Base-by-base conservation (phyloP, 257 asterid species). In the Nicotiana paniculata region DNA sequence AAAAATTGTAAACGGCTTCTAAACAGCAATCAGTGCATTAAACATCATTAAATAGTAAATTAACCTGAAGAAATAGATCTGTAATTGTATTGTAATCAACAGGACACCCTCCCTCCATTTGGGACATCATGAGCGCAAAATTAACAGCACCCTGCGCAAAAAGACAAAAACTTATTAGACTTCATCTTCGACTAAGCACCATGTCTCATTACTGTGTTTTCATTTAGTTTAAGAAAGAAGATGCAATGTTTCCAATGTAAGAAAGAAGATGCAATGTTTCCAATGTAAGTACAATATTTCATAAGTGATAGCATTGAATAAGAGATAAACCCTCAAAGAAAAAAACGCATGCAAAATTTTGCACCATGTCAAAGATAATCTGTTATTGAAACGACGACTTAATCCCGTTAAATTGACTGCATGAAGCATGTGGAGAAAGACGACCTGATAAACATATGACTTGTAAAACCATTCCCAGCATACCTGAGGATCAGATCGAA, bases 101-200 rank as follows among this genome's bases (percentile, higher is more conserved):
- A 6, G 99, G 99, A 74, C 99, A 96, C 9, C 99, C 99, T 83
- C 99, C 99, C 87, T 96, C 99, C 99, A 96, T 96, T 92, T 96
- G 99, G 78, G 99, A 96, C 99, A 96, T 94, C 99, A 96, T 96
- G 80, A 95, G 97, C 54, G 99, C 96, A 91, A 96, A 96, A 90
- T 96, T 96, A 82, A 96, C 99, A 82, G 99, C 99, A 85, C 99
- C 99, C 99, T 96, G 88, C 81, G 84, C 43, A 89, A 68, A 85
- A 69, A 74, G 83, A 75, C 43, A 18, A 43, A 76, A 65, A 43
- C 51, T 78, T 59, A n/a, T 65, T 30, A 55, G 77, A 68, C 84
- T 55, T 65, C 13, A 30, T 65, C 85, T 63, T 30, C 15, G 53
- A 63, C 35, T 4, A 77, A 77, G 26, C 53, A 33, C 70, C 70